Evolutionary conservation across 352 stramenopile species (phyloP), one percentile per base, ranked within the genome.

Genomic region (Pythium dissotocum): DNA sequence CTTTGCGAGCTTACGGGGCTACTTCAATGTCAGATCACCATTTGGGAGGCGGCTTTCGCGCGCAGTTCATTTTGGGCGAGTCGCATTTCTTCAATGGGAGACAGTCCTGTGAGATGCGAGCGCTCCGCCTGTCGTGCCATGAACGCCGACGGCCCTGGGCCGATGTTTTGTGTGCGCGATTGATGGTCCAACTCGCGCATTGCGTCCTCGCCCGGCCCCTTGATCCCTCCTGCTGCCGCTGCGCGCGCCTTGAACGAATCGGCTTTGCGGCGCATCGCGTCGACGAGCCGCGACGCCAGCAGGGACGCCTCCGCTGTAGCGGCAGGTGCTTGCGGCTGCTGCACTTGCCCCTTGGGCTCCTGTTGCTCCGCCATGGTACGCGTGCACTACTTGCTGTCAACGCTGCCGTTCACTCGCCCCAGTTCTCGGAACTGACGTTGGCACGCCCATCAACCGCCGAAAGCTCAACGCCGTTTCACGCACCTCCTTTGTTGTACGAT

Each of bases 31-130:
- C 8, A 53, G 64, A 71, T 30, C 32, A 87, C 79, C 54, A 90
- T 60, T 24, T 87, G 79, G 2, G 78, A 76, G 8, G 84, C 84
- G 2, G 79, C 87, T 44, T 92, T 93, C 10, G 85, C 86, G 0
- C 84, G 84, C 44, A 93, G 61, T 69, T 94, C 86, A 63, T 89
- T 89, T 63, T 94, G 82, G n/a, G 79, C 87, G 48, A 93, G 74
- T 16, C 79, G 82, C 83, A 94, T 92, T 55, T 94, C 87, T 63
- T 93, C 85, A 51, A 94, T 94, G 0, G 87, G 85, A n/a, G 87
- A 94, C 24, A 93, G 72, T 0, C 80, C 80, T 30, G 87, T 94
- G 56, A 92, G 64, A 62, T 92, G 83, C 14, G 81, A 74, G 10
- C 87, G 77, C 65, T 94, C 78, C 4, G 80, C 81, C 53, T 94